These are phyloP conservation scores for Cajanus cajan DNA, from an alignment of 306 rosid species.

Conservation along the genomic window DNA sequence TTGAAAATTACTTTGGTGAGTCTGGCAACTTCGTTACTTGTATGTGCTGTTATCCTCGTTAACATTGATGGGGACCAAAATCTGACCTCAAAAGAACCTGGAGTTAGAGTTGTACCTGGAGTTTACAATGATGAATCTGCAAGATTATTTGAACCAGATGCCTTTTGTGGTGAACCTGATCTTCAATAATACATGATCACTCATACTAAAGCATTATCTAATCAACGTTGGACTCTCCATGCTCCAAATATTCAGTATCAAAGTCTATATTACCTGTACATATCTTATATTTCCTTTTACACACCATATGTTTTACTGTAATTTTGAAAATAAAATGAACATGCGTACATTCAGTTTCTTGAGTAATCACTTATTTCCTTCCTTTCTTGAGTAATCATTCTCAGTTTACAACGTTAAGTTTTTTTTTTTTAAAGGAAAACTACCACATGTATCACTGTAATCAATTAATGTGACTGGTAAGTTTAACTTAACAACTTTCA, in stretches of 20 bases:
- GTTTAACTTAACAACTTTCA: background rate
- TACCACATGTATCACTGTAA: background rate
- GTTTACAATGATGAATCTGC: conserved; percentile 89
- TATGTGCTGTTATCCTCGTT: conserved; percentile 49
- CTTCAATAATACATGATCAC: conserved; percentile 35
- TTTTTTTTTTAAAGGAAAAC: too few species aligned
- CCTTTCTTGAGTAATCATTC: background rate
- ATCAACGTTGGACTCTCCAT: background rate
- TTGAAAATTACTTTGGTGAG: conserved; percentile 68
- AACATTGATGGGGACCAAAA: conserved; percentile 60
- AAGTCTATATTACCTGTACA: conserved; percentile 21
- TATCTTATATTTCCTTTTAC: conserved; percentile 10
- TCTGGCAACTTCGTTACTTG: conserved; percentile 57
- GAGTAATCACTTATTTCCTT: background rate
- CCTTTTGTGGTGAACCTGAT: conserved; percentile 80
- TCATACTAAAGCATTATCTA: background rate
- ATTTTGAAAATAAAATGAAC: conserved; percentile 14
- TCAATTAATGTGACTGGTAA: background rate
- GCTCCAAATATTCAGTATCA: background rate
- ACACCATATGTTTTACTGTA: background rate
- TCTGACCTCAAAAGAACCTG: conserved; percentile 38
- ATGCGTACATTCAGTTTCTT: conserved; percentile 6
- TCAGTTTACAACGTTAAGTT: too few species aligned
- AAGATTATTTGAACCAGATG: conserved; percentile 89
- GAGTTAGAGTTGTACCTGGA: conserved; percentile 68